phyloP scores from a whole-genome alignment of 192 early-diverging fungal genomes.

The Coemansia interrupta region DNA sequence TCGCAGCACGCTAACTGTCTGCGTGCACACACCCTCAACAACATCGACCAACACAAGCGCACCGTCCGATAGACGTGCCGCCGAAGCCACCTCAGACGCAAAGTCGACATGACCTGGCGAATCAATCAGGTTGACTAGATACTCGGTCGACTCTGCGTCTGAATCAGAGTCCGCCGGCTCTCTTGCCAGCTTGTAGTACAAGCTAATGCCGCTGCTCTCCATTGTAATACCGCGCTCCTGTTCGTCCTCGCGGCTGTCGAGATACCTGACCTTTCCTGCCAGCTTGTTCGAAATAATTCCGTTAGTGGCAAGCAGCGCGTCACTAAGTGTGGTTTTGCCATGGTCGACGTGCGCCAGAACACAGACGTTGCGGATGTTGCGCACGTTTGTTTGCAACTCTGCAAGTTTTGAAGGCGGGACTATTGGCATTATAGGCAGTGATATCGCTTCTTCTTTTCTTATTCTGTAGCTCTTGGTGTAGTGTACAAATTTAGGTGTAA shows the following conservation, averaged over 20 bases:
- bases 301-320: conserved; percentile 93
- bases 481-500: not conserved
- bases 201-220: conserved; percentile 93
- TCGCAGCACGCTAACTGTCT: conserved; percentile 92
- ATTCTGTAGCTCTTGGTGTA: not conserved
- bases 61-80: conserved; percentile 93
- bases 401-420: conserved; percentile 63
- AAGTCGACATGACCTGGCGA: conserved; percentile 99
- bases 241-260: conserved; percentile 96
- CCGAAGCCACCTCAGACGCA: conserved; percentile 97
- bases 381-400: conserved; percentile 64
- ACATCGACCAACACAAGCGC: conserved; percentile 93
- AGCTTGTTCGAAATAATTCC: conserved; percentile 95
- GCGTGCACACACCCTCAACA: conserved; percentile 98
- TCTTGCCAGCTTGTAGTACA: conserved; percentile 78
- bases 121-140: conserved; percentile 95
- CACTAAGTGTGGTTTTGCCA: conserved; percentile 96
- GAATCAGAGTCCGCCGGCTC: conserved; percentile 10
- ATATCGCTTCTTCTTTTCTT: not conserved
- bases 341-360: conserved; percentile 99
- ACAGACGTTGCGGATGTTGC: conserved; percentile 90
- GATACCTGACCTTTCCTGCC: conserved; percentile 91
- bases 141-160: conserved; percentile 56
- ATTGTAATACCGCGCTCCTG: conserved; percentile 98
- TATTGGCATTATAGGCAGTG: conserved; percentile 57